A percentile compares a stretch with the other conserved stretches of the same genome.
These are phyloP conservation scores for Rhypophila decipiens DNA, from an alignment of 495 filamentous ascomycete species.

Conservation along the genomic window DNA sequence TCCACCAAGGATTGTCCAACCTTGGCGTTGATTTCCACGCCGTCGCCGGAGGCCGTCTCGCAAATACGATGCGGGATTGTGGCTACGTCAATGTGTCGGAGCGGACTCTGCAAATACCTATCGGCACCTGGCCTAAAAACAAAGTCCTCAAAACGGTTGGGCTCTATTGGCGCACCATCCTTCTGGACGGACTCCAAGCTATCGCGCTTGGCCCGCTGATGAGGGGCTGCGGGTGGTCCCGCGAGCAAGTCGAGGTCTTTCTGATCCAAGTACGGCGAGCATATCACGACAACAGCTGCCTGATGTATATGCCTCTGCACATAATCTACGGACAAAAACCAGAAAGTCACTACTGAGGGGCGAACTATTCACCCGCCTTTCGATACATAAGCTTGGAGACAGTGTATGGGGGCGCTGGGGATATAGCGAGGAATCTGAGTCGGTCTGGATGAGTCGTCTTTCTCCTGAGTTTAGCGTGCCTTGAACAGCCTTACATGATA, in stretches of 20 bases:
- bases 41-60: constrained; percentile 42
- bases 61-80: constrained; percentile 41
- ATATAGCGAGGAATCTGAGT: no score
- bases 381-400: no score
- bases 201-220: constrained; percentile 60
- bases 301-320: constrained; percentile 47
- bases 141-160: constrained; percentile 58
- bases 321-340: constrained; percentile 46
- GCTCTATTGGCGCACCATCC: constrained; percentile 49
- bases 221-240: constrained; percentile 42
- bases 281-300: constrained; percentile 35
- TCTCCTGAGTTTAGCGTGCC: no score
- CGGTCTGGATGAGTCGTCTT: no score
- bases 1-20: constrained; percentile 33
- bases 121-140: constrained; percentile 62
- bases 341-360: constrained; percentile 4
- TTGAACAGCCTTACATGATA: no score
- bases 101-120: constrained; percentile 54
- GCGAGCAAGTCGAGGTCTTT: constrained; percentile 42
- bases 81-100: constrained; percentile 58
- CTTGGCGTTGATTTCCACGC: constrained; percentile 48
- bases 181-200: constrained; percentile 54
- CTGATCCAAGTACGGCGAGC: constrained; percentile 39
- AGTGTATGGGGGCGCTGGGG: no score
- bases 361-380: no score